Base-by-base conservation (phyloP, 345 rosid genomes). In the Isatis tinctoria region DNA sequence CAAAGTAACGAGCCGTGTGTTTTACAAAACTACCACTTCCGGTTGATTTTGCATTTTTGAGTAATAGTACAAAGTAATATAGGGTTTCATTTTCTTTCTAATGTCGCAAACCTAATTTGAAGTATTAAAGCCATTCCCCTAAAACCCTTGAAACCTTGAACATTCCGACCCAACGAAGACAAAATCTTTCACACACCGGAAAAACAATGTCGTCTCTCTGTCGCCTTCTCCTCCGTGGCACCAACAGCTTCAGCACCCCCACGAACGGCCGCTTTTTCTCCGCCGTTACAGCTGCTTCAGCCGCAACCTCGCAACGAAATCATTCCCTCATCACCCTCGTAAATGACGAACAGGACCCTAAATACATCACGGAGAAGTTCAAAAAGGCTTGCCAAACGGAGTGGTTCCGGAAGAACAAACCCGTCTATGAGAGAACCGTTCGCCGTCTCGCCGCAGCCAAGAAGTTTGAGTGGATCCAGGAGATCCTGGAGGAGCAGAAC, bases 401-500 rank as follows among this genome's bases (percentile, higher is more conserved):
- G 4, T 78, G 82, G 17, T 90, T 90, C 82, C 88, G 95, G 60
- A 79, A 80, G 32, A 83, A 80, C 20, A 48, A 14, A 63, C 81
- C 82, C 65, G 47, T 85, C 53, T 90, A 90, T 48, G 72, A 69
- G 43, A 48, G 49, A 39, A 79, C 82, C 13, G 82, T 88, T 73
- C 92, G 89, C 74, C 92, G 94, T 56, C 90, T 88, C n/a, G 85
- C 85, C 11, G 36, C 73, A 4, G 84, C 83, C 43, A 81, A 83
- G 41, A 76, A 83, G 71, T 81, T 78, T 66, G 63, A 67, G 27
- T 65, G 79, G 85, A 78, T 89, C 54, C 81, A 86, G 48, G 91
- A 89, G 65, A 83, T 91, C 76, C 71, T 89, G 6, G 94, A 90
- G 48, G 82, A 85, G 72, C 97, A 88, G 41, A 92, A 85, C 68